These are phyloP conservation scores for Fusarium sarcochroum DNA, from an alignment of 2,329 filamentous ascomycete genomes.

Conservation along the genomic window DNA sequence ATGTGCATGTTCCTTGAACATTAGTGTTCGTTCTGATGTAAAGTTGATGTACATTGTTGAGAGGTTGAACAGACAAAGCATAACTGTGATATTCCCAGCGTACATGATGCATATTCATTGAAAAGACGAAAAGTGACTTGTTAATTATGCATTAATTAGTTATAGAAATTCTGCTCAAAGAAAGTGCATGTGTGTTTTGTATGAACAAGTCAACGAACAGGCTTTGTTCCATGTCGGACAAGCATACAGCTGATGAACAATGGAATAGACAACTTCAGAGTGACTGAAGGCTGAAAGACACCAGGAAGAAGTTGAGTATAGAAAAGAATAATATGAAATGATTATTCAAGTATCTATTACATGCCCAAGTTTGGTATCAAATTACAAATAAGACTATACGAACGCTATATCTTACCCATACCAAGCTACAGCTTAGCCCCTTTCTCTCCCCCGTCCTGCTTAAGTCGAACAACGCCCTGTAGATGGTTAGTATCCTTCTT, in stretches of 20 bases:
- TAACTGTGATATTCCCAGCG: not conserved
- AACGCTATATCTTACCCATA: not conserved
- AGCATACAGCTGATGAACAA: not conserved
- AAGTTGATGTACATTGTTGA: not conserved
- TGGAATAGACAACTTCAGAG: not conserved
- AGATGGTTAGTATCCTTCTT: constrained; percentile 40
- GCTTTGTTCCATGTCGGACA: not conserved
- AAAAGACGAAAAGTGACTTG: not conserved
- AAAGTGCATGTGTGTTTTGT: not conserved
- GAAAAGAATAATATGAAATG: not conserved
- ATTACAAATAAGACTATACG: not conserved
- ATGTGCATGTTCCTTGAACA: not conserved
- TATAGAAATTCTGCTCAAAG: not conserved
- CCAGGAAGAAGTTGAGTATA: not conserved
- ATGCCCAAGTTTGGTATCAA: constrained; percentile 14
- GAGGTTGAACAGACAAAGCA: not conserved
- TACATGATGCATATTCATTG: not conserved
- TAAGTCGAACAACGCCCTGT: constrained; percentile 66
- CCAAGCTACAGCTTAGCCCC: constrained; percentile 52
- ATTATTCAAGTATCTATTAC: not conserved
- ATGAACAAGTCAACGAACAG: not conserved
- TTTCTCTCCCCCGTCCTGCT: constrained; percentile 57
- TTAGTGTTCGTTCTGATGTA: not conserved
- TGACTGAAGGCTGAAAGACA: not conserved
- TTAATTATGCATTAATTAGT: not conserved